These are phyloP conservation scores for Massariosphaeria phaeospora DNA, from an alignment of 495 filamentous ascomycete genomes.

Conservation along the genomic window DNA sequence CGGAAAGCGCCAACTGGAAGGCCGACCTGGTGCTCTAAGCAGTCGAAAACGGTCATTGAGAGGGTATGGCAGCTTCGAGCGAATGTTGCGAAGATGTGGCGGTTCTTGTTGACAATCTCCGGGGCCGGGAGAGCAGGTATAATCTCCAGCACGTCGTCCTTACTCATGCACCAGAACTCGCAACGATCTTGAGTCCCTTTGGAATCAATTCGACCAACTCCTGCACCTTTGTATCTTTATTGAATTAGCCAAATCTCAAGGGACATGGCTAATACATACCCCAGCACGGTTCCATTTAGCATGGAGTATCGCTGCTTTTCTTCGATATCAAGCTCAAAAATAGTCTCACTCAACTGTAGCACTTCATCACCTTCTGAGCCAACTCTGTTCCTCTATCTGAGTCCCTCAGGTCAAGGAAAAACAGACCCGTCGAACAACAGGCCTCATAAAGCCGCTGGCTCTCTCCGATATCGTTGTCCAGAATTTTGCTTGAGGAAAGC, in stretches of 20 bases:
- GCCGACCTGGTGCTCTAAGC: constrained; percentile 7
- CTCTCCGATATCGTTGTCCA: neutral
- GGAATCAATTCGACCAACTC: constrained; percentile 5
- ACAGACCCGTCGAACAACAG: neutral
- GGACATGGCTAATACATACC: neutral
- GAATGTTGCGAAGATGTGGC: neutral
- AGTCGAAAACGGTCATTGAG: constrained; percentile 1
- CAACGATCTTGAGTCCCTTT: constrained; percentile 30
- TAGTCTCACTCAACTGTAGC: neutral
- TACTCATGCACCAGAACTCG: constrained; percentile 36
- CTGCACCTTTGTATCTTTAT: constrained; percentile 2
- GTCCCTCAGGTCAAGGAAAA: neutral
- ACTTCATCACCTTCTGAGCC: neutral
- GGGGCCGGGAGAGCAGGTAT: constrained; percentile 18
- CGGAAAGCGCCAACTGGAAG: neutral
- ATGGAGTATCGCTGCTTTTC: constrained; percentile 3
- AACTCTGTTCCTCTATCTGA: neutral
- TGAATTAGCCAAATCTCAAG: neutral
- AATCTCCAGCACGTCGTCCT: constrained; percentile 36
- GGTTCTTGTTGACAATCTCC: constrained; percentile 4
- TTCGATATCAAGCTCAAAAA: neutral
- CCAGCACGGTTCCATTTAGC: neutral
- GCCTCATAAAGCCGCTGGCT: neutral
- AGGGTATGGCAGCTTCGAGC: neutral
- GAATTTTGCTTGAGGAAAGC: neutral